Evolutionary conservation across 352 stramenopile species (phyloP).

Genomic region (Globisporangium recalcitrans): DNA sequence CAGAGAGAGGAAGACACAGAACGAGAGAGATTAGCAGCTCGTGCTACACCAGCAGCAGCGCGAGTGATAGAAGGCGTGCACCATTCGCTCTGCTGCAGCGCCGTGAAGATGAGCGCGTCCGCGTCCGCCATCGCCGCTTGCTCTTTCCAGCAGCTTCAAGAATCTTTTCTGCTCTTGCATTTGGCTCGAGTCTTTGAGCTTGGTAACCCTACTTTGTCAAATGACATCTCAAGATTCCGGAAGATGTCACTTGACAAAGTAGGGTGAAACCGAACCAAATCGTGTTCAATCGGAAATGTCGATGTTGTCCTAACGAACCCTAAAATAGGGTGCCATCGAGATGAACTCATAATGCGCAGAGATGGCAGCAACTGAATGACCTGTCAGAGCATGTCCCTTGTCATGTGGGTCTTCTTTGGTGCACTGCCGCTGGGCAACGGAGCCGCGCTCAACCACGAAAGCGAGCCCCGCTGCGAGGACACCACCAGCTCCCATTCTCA

Average conservation of each 20-base stretch:
- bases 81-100: conserved; percentile 48
- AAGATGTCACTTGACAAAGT: too few species aligned
- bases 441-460: background rate
- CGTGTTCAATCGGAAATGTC: too few species aligned
- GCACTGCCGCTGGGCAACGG: background rate
- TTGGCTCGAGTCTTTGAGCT: too few species aligned
- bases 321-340: too few species aligned
- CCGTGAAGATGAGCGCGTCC: conserved; percentile 40
- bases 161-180: background rate
- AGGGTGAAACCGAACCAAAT: too few species aligned
- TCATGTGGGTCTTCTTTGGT: background rate
- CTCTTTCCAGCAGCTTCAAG: background rate
- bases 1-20: background rate
- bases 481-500: too few species aligned
- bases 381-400: background rate
- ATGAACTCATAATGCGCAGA: too few species aligned
- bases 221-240: too few species aligned
- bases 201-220: too few species aligned
- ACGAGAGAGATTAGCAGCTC: background rate
- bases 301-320: too few species aligned
- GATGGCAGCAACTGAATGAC: background rate
- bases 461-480: too few species aligned
- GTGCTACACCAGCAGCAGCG: background rate
- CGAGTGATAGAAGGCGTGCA: conserved; percentile 7
- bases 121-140: conserved; percentile 31